Base-by-base conservation (phyloP, 1,284 basidiomycete genomes). In the Rugosomyces carneus region DNA sequence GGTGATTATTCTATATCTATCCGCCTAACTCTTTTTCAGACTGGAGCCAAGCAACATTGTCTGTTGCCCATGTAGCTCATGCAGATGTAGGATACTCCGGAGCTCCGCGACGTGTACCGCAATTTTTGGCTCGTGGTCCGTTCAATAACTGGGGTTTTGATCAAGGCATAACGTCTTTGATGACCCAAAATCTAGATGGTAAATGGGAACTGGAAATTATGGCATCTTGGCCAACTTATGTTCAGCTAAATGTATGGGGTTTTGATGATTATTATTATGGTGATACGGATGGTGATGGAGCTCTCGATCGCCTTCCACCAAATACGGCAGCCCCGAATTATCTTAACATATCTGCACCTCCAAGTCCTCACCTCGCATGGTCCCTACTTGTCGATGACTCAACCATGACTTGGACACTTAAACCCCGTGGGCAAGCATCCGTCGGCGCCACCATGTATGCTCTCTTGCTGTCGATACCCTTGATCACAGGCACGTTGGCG, bases 81-180 rank as follows among this genome's bases (percentile, higher is more conserved):
- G 84, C 87, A 20, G 92, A 95, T 59, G 63, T 73, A 49, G 72
- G 74, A 40, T 89, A 79, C 62, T 65, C 62, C 11, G 68, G 69
- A 10, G 61, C 61, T 9, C 69, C 76, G 44, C 84, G 92, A 54
- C 86, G 89, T 35, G 84, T 88, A 37, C 92, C 92, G 20, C 90
- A 93, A 60, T 73, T 93, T 56, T 69, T 95, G 41, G 86, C 82
- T 38, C 84, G 92, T 57, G 92, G 92, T 44, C 78, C 80, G 0
- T 95, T 90, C 75, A 95, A 95, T 60, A 68, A 77, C 37, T 95
- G 90, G 90, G 92, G 92, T 50, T 93, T 80, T 60, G 92, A 94
- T 68, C 72, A 81, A 51, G 92, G 92, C 60, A 75, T 91, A 38
- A 56, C 75, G 0, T 74, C 85, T 32, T 58, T 75, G 52, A 86